Evolutionary conservation across 257 asterid genomes (phyloP), one percentile per base, ranked within the genome.

Genomic region (Solanum lycopersicoides): DNA sequence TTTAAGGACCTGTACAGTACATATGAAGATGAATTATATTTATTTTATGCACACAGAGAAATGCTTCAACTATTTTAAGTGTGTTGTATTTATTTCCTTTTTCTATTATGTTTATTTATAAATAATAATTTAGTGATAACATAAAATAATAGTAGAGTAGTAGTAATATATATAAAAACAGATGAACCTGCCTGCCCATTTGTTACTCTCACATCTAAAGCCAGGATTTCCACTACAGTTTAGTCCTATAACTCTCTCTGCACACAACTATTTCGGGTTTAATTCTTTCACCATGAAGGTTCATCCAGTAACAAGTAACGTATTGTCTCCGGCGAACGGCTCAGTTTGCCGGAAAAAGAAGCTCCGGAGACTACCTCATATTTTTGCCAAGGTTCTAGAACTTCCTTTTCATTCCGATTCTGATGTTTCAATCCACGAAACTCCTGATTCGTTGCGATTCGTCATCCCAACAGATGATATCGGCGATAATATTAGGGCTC

Each of bases 281-380:
- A 11, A 11, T 39, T 21, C 72, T 69, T 83, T 66, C 45, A 14
- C 88, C 82, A 90, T 94, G 98, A 95, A 94, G 93, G 97, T 95
- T 85, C 97, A 95, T 68, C 98, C 98, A 4, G 91, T 50, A 86
- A 95, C 98, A 4, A 87, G 92, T 88, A 91, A 89, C 68, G 15
- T 89, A 47, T 90, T 94, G 28, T 92, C 97, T 23, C 92, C 88
- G 37, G 23, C n/a, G 23, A 32, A 69, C 23, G 41, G 41, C 6
- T 30, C 41, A 9, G 66, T 89, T 74, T 90, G 92, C 93, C 93
- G 95, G 53, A 94, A 92, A 39, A 94, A 91, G 94, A 95, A 93
- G 94, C 95, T 95, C 86, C 90, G 95, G 85, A 90, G 98, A 32
- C 88, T 95, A 41, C 98, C 98, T 34, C 98, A 95, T 91, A 93